These are phyloP conservation scores for Nitzschia putrida DNA, from an alignment of 108 stramenopile species.

Conservation along the genomic window DNA sequence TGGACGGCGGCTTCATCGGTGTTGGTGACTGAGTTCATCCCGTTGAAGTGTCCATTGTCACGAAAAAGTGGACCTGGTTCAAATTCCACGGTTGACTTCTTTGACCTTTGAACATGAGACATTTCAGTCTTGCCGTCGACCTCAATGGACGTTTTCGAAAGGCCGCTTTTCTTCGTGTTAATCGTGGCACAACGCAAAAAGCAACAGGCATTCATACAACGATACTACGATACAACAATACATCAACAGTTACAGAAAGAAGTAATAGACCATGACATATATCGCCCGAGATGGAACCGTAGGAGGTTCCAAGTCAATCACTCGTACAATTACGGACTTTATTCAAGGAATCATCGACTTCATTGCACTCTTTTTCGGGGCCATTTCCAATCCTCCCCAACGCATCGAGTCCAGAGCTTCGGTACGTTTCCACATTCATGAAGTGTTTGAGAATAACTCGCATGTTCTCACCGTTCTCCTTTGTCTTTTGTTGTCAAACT, in stretches of 20 bases:
- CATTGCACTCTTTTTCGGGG: slow-evolving; percentile 34
- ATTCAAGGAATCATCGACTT: slow-evolving; percentile 32
- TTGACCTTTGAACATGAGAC: no score
- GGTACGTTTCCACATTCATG: slow-evolving; percentile 11
- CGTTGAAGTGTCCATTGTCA: slow-evolving; percentile 20
- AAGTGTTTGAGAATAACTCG: no score
- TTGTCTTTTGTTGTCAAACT: neutral
- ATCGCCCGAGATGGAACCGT: slow-evolving; percentile 35
- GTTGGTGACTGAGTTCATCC: slow-evolving; percentile 12
- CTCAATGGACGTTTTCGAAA: no score
- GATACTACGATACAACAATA: neutral
- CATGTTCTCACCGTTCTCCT: no score
- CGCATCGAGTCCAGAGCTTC: slow-evolving; percentile 21
- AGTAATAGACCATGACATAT: slow-evolving; percentile 25
- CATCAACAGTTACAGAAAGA: no score
- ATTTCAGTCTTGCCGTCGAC: no score
- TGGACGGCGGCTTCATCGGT: slow-evolving; percentile 4
- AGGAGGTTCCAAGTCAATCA: slow-evolving; percentile 30
- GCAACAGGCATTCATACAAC: neutral
- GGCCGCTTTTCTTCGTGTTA: neutral
- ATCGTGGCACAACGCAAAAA: neutral
- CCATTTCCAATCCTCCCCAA: slow-evolving; percentile 39
- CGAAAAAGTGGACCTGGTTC: slow-evolving; percentile 16
- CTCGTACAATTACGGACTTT: slow-evolving; percentile 36
- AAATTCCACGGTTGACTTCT: no score